Percentiles rank a stretch among this genome's conserved stretches.
Evolutionary conservation across 345 rosid species (phyloP).

Genomic region (Pugionium dolabratum): DNA sequence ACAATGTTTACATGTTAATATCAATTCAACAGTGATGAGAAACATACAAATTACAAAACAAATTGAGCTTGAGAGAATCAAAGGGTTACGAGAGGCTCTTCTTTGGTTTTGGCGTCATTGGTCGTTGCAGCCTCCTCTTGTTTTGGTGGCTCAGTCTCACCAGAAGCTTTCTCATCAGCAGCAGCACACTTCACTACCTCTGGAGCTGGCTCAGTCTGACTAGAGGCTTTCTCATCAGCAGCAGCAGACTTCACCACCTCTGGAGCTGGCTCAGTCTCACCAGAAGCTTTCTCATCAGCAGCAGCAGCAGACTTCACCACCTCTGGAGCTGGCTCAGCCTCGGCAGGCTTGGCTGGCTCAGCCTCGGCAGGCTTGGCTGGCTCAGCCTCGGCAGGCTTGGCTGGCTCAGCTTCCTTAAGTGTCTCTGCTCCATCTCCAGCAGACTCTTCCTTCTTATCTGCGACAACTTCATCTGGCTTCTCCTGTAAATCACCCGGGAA

Average conservation of each 20-base stretch:
- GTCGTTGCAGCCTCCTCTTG: conserved; percentile 36
- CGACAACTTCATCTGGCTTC: conserved; percentile 37
- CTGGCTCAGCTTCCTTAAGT: conserved; percentile 40
- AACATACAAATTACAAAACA: conserved; percentile 26
- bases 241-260: conserved; percentile 13
- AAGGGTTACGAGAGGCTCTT: conserved; percentile 45
- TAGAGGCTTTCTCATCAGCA: no score
- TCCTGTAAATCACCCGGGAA: conserved; percentile 25
- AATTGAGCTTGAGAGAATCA: conserved; percentile 28
- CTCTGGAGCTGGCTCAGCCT: conserved; percentile 30
- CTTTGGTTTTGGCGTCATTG: conserved; percentile 35
- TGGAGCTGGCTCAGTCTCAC: conserved; percentile 23
- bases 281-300: no score
- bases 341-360: conserved; percentile 22
- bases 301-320: background rate
- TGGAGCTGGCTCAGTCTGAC: conserved; percentile 23
- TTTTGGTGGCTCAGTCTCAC: conserved; percentile 34
- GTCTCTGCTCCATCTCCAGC: conserved; percentile 47
- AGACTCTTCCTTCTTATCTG: conserved; percentile 43
- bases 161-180: conserved; percentile 21
- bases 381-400: conserved; percentile 31
- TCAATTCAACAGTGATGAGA: conserved; percentile 23
- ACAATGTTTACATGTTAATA: background rate
- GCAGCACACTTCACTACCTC: conserved; percentile 21
- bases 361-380: conserved; percentile 18